Conservation (phyloP, 2,329 filamentous ascomycete genomes). For the Aureobasidium sp. region DNA sequence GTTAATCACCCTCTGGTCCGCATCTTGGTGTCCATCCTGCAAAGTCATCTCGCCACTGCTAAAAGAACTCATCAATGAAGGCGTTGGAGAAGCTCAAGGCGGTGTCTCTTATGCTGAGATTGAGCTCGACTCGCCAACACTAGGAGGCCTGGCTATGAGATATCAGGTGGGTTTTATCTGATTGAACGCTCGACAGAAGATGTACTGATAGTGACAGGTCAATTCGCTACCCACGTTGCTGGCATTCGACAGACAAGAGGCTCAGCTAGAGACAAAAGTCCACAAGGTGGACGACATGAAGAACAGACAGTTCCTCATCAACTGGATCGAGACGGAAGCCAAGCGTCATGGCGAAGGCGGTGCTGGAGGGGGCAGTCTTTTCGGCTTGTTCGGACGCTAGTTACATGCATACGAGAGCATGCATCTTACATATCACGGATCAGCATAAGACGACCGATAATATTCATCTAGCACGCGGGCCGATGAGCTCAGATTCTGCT, state of each 20-base stretch:
- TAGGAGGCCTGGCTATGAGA: constrained; percentile 36
- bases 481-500: neutral
- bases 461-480: neutral
- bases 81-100: constrained; percentile 39
- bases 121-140: constrained; percentile 40
- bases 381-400: constrained; percentile 23
- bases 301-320: constrained; percentile 36
- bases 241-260: constrained; percentile 44
- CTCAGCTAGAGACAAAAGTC: constrained; percentile 42
- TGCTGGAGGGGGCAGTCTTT: constrained; percentile 34
- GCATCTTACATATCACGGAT: neutral
- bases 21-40: constrained; percentile 42
- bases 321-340: constrained; percentile 44
- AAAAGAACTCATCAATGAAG: constrained; percentile 37
- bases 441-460: neutral
- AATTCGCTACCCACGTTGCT: constrained; percentile 44
- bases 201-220: constrained; percentile 27
- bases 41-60: constrained; percentile 38
- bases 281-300: constrained; percentile 40
- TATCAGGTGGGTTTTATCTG: constrained; percentile 29
- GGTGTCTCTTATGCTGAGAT: constrained; percentile 43
- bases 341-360: constrained; percentile 40
- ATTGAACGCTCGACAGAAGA: neutral
- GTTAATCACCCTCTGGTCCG: constrained; percentile 45
- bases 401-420: neutral